These are phyloP conservation scores for Phytophthora podocarpi DNA, from an alignment of 352 stramenopile species.

Conservation along the genomic window DNA sequence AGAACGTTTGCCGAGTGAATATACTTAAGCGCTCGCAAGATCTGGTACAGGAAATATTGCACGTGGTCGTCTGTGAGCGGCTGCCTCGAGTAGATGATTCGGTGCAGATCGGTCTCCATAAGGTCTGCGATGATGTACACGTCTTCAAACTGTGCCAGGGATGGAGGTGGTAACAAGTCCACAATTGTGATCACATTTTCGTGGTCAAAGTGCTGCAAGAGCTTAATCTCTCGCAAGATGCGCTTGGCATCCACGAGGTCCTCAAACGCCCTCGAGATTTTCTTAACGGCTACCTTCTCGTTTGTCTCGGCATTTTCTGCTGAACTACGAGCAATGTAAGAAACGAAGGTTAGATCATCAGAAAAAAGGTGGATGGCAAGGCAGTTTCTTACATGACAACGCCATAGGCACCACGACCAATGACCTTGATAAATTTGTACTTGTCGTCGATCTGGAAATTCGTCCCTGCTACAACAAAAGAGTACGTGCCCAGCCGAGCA, in stretches of 20 bases:
- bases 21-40: slow-evolving; percentile 95
- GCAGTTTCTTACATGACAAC: slow-evolving; percentile 89
- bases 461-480: slow-evolving; percentile 86
- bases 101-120: slow-evolving; percentile 98
- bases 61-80: slow-evolving; percentile 92
- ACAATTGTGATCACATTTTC: slow-evolving; percentile 97
- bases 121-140: slow-evolving; percentile 98
- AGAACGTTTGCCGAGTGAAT: slow-evolving; percentile 95
- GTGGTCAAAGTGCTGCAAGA: slow-evolving; percentile 94
- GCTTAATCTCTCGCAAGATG: slow-evolving; percentile 97
- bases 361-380: background rate
- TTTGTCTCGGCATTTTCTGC: slow-evolving; percentile 80
- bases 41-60: slow-evolving; percentile 96
- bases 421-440: slow-evolving; percentile 95
- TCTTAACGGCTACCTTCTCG: slow-evolving; percentile 90
- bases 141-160: slow-evolving; percentile 95
- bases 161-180: slow-evolving; percentile 94
- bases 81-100: slow-evolving; percentile 97
- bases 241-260: slow-evolving; percentile 99
- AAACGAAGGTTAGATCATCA: slow-evolving; percentile 2
- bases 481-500: slow-evolving; percentile 67
- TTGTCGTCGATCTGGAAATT: slow-evolving; percentile 92
- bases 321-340: slow-evolving; percentile 46
- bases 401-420: slow-evolving; percentile 94
- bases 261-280: slow-evolving; percentile 93